A percentile compares a stretch with the other conserved stretches of the same genome.
Evolutionary conservation across 768 basidiomycete genomes (phyloP).

Genomic region (Suillus sp.): DNA sequence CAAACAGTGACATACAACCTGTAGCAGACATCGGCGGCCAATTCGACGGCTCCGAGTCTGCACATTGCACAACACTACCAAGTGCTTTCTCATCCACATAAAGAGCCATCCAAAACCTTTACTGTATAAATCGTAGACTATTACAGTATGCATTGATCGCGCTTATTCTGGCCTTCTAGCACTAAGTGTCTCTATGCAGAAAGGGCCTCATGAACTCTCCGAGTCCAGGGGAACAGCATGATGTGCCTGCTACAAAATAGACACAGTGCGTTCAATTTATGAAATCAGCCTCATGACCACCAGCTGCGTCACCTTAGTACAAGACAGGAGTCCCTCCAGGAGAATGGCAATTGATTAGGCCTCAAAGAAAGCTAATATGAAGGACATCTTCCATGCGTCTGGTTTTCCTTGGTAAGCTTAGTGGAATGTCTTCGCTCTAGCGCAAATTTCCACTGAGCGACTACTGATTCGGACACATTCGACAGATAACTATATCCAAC

Average conservation of each 20-base stretch:
- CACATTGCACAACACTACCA: not conserved
- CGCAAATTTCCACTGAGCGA: slow-evolving; percentile 12
- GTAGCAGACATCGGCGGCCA: not conserved
- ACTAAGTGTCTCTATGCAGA: not conserved
- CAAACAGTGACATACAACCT: slow-evolving; percentile 1
- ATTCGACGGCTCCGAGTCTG: not conserved
- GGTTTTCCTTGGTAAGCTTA: slow-evolving; percentile 38
- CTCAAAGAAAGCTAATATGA: slow-evolving; percentile 35
- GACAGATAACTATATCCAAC: slow-evolving; percentile 25
- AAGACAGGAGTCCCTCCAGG: slow-evolving; percentile 37
- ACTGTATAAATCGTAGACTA: not conserved
- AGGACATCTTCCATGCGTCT: slow-evolving; percentile 43
- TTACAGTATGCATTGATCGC: not conserved
- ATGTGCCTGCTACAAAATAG: not conserved
- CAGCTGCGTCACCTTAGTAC: slow-evolving; percentile 33
- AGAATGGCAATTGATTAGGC: slow-evolving; percentile 42
- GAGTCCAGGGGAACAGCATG: not conserved
- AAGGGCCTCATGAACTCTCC: not conserved
- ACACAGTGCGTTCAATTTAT: not conserved
- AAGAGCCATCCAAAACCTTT: not conserved
- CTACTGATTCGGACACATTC: slow-evolving; percentile 24
- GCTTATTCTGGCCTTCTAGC: not conserved
- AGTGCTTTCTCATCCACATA: not conserved
- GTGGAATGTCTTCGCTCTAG: not conserved
- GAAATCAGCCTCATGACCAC: not conserved